Percentiles rank a stretch among this genome's conserved stretches.
These are phyloP conservation scores for Fusarium sp. DNA, from an alignment of 2,329 filamentous ascomycete species.

Conservation along the genomic window DNA sequence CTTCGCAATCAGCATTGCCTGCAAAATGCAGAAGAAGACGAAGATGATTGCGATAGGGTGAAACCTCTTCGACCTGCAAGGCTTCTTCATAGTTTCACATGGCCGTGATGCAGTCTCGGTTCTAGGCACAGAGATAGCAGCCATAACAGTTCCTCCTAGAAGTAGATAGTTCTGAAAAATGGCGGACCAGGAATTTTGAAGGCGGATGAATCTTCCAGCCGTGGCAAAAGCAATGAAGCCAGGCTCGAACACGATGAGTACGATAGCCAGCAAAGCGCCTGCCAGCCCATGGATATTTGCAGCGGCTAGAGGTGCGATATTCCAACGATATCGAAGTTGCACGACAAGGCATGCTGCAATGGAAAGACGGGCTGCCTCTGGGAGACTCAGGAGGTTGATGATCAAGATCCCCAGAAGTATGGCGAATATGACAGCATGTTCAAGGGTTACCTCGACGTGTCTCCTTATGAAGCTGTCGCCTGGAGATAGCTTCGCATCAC, in stretches of 20 bases:
- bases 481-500: background rate
- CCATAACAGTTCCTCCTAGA: slow-evolving; percentile 8
- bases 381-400: background rate
- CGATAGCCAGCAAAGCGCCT: slow-evolving; percentile 2
- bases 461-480: background rate
- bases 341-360: slow-evolving; percentile 16
- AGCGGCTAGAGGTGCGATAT: background rate
- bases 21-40: slow-evolving; percentile 7
- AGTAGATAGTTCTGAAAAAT: background rate
- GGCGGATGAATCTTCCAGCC: background rate
- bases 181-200: background rate
- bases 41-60: slow-evolving; percentile 10
- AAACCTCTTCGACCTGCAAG: background rate
- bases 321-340: slow-evolving; percentile 10
- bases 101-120: background rate
- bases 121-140: slow-evolving; percentile 1
- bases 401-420: background rate
- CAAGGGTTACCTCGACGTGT: slow-evolving; percentile 14
- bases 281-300: background rate
- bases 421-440: slow-evolving; percentile 17
- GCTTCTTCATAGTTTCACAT: background rate
- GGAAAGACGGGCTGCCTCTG: slow-evolving; percentile 27
- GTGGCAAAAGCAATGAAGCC: background rate
- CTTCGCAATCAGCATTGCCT: slow-evolving; percentile 18
- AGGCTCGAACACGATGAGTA: background rate